A percentile compares a stretch with the other conserved stretches of the same genome.
These are phyloP conservation scores for Chlamydomonas sphaeroides DNA, from an alignment of 139 green algal genomes.

Conservation along the genomic window DNA sequence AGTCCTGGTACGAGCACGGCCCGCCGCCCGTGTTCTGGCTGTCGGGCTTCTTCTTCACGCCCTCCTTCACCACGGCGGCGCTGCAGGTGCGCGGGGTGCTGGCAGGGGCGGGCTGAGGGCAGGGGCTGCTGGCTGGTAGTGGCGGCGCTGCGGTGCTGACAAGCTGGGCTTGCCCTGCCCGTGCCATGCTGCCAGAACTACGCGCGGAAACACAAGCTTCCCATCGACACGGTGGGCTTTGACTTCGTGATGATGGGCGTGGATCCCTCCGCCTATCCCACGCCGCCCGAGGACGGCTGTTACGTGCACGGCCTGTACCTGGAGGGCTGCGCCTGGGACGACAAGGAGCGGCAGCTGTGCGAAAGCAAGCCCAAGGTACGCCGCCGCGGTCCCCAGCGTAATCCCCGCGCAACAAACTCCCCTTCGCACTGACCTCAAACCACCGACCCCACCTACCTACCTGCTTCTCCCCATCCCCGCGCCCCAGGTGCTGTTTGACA, in stretches of 20 bases:
- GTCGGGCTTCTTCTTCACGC: constrained; percentile 88
- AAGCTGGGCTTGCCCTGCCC: too few relatives aligned
- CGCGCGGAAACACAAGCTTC: constrained; percentile 67
- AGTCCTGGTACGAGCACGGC: constrained; percentile 54
- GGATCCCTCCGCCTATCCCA: constrained; percentile 59
- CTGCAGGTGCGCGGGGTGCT: constrained; percentile 49
- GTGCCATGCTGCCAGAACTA: constrained; percentile 47
- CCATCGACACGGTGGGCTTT: constrained; percentile 84
- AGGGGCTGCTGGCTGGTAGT: too few relatives aligned
- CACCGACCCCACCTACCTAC: too few relatives aligned
- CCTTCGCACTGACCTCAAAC: too few relatives aligned
- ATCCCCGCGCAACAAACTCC: too few relatives aligned
- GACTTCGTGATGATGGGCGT: constrained; percentile 81
- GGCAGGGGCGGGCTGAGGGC: background rate
- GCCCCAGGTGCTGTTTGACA: constrained; percentile 68
- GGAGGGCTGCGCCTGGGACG: constrained; percentile 80
- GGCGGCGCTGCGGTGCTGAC: too few relatives aligned
- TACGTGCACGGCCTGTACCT: constrained; percentile 80
- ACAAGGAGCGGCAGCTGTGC: constrained; percentile 45
- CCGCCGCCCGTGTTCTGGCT: constrained; percentile 82
- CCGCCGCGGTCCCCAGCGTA: background rate
- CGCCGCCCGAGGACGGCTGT: constrained; percentile 67
- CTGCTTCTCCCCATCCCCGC: too few relatives aligned
- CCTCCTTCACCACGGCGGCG: constrained; percentile 76
- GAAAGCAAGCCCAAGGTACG: constrained; percentile 70